Percentiles rank a stretch among this genome's conserved stretches.
These are phyloP conservation scores for Mercurialis annua DNA, from an alignment of 345 rosid species.

Conservation along the genomic window DNA sequence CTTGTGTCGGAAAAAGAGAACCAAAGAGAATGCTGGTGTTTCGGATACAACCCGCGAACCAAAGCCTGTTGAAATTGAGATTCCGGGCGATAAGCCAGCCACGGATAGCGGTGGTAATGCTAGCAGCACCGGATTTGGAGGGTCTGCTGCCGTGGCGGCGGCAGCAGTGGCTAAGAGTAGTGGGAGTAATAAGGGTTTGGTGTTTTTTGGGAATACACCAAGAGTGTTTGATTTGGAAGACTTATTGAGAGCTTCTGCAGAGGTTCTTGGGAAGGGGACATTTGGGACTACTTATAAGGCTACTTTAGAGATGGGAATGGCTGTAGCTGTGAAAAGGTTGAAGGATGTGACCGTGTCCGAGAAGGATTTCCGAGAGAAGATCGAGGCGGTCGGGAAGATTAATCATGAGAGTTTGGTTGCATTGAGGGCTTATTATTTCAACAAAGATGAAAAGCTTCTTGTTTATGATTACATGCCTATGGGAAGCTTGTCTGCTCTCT, in stretches of 20 bases:
- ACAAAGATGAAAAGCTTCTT: constrained; percentile 44
- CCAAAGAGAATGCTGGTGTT: constrained; percentile 6
- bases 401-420: constrained; percentile 42
- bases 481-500: constrained; percentile 48
- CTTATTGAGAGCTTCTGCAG: constrained; percentile 47
- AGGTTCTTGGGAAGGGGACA: constrained; percentile 50
- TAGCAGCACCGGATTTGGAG: neutral
- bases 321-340: constrained; percentile 46
- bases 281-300: constrained; percentile 56
- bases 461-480: constrained; percentile 45
- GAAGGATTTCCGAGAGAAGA: constrained; percentile 40
- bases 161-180: constrained; percentile 17
- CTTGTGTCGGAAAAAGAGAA: constrained; percentile 33
- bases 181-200: constrained; percentile 29
- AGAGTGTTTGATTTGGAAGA: constrained; percentile 40
- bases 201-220: constrained; percentile 33
- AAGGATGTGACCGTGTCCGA: constrained; percentile 38
- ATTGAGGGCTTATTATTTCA: constrained; percentile 39
- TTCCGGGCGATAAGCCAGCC: constrained; percentile 17
- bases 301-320: constrained; percentile 28
- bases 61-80: constrained; percentile 19
- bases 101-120: constrained; percentile 9
- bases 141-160: neutral
- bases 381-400: constrained; percentile 37
- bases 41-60: constrained; percentile 11